These are phyloP conservation scores for Hemileccinum hortonii DNA, from an alignment of 1,284 basidiomycete genomes.

Conservation along the genomic window DNA sequence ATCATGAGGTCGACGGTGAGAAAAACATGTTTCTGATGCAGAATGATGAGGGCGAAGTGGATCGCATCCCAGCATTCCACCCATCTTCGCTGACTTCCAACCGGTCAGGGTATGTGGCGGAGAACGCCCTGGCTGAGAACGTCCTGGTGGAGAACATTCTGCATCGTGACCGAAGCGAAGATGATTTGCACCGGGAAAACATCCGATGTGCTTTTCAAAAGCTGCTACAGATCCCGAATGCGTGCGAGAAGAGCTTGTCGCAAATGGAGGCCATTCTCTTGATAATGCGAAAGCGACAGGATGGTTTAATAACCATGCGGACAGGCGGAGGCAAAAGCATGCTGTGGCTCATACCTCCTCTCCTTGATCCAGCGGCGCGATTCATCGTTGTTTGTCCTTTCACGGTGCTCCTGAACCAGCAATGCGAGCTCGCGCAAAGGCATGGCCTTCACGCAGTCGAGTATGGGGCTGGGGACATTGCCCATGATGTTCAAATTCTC, in stretches of 20 bases:
- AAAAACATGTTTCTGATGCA: no score
- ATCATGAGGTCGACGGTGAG: no score
- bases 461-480: not conserved
- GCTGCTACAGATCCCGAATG: not conserved
- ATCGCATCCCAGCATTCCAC: no score
- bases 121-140: no score
- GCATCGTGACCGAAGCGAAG: no score
- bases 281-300: not conserved
- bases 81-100: no score
- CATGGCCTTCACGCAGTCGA: not conserved
- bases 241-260: not conserved
- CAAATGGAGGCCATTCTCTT: conserved; percentile 6
- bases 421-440: not conserved
- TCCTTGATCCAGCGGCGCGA: not conserved
- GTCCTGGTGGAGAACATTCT: no score
- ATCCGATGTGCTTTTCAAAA: not conserved
- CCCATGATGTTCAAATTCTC: not conserved
- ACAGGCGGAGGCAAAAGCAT: conserved; percentile 13
- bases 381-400: conserved; percentile 12
- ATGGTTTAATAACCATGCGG: conserved; percentile 2
- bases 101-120: no score
- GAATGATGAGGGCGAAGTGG: no score
- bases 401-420: conserved; percentile 3
- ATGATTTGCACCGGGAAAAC: not conserved
- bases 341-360: conserved; percentile 1